Evolutionary conservation across 208 protist genomes (phyloP).

Genomic region (Herpetomonas samuelpessoai): DNA sequence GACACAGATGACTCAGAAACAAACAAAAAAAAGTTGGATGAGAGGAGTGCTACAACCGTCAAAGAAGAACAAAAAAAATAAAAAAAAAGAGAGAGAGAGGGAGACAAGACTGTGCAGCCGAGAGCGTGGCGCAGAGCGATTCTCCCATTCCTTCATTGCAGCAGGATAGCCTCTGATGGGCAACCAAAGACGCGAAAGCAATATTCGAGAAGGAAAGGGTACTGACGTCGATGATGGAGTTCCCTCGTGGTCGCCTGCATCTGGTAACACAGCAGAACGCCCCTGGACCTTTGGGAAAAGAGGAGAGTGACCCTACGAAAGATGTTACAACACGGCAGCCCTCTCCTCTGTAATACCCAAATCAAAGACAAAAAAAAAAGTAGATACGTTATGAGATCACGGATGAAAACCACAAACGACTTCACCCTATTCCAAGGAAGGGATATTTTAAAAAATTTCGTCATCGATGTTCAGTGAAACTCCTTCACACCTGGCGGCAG

Average conservation of each 20-base stretch:
- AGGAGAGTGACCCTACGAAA: no score
- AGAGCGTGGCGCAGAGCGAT: no score
- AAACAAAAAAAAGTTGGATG: conserved; percentile 9
- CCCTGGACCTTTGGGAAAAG: no score
- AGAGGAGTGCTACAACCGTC: conserved; percentile 7
- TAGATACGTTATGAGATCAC: not conserved
- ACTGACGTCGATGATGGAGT: no score
- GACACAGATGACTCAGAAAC: not conserved
- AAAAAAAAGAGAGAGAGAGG: not conserved
- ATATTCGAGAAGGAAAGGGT: no score
- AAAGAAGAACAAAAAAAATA: not conserved
- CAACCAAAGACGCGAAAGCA: conserved; percentile 5
- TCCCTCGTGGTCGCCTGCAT: no score
- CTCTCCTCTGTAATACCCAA: no score
- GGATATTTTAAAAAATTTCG: conserved; percentile 11
- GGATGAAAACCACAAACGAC: conserved; percentile 8
- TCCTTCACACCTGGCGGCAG: conserved; percentile 25
- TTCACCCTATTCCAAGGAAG: conserved; percentile 6
- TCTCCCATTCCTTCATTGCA: no score
- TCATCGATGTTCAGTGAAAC: conserved; percentile 5
- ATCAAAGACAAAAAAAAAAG: conserved; percentile 13
- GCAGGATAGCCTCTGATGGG: no score
- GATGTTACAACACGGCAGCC: no score
- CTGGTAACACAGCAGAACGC: no score
- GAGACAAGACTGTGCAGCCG: not conserved